Conservation (phyloP, 1,284 basidiomycete species). For the Ustilago hordei region DNA sequence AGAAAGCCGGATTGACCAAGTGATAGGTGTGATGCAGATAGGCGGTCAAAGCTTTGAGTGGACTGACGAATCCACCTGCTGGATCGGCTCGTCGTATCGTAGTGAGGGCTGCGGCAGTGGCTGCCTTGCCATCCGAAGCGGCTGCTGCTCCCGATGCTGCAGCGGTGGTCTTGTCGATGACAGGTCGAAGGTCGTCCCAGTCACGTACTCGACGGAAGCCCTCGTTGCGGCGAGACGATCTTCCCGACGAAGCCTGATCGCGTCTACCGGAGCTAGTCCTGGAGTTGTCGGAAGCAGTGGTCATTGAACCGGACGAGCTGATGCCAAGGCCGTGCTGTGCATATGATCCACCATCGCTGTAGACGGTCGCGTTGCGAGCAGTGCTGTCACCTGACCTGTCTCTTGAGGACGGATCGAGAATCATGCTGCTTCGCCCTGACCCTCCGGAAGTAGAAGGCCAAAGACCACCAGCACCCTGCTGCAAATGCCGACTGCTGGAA, state of each 20-base stretch:
- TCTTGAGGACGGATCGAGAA: conserved; percentile 26
- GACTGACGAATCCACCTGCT: conserved; percentile 65
- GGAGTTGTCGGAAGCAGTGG: conserved; percentile 49
- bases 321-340: conserved; percentile 46
- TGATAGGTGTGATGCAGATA: conserved; percentile 69
- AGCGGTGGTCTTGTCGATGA: conserved; percentile 52
- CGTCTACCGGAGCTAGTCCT: conserved; percentile 29
- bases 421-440: conserved; percentile 40
- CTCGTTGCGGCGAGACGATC: conserved; percentile 41
- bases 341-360: conserved; percentile 30
- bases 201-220: conserved; percentile 64
- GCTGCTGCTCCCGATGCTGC: conserved; percentile 49
- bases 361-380: conserved; percentile 41
- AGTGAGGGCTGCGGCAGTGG: conserved; percentile 46
- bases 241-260: conserved; percentile 18
- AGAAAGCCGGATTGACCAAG: conserved; percentile 68
- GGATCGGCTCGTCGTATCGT: conserved; percentile 63
- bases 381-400: conserved; percentile 36
- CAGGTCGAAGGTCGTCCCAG: conserved; percentile 59
- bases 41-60: conserved; percentile 67
- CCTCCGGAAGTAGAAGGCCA: conserved; percentile 27
- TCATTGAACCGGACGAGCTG: conserved; percentile 39
- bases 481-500: conserved; percentile 8
- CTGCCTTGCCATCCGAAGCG: conserved; percentile 48
- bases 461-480: conserved; percentile 14